Conservation (phyloP, 306 rosid genomes). For the Vigna trinervia region DNA sequence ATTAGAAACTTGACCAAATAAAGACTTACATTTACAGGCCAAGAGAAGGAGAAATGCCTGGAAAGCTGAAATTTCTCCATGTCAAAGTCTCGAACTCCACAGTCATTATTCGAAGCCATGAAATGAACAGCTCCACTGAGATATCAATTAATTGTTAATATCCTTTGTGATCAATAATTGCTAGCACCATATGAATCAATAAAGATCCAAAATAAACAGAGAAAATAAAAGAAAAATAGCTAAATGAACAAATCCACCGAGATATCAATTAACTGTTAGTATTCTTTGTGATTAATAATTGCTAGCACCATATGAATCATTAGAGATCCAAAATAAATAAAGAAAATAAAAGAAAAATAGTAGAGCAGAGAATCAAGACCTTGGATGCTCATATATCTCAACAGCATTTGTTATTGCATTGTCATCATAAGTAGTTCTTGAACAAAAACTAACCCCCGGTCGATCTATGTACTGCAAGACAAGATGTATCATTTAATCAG, state of each 20-base stretch:
- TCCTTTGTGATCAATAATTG: conserved; percentile 22
- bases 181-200: conserved; percentile 24
- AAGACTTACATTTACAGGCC: conserved; percentile 80
- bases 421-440: conserved; percentile 73
- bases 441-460: conserved; percentile 79
- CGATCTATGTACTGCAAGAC: conserved; percentile 75
- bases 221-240: neutral
- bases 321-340: conserved; percentile 12
- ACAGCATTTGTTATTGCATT: conserved; percentile 89
- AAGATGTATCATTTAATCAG: conserved; percentile 6
- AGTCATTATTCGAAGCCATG: conserved; percentile 85
- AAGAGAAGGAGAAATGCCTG: conserved; percentile 68
- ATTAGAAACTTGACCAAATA: neutral
- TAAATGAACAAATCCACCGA: conserved; percentile 84
- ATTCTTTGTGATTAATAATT: conserved; percentile 17
- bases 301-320: conserved; percentile 21
- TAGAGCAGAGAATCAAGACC: conserved; percentile 50
- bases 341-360: neutral
- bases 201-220: neutral
- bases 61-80: conserved; percentile 84
- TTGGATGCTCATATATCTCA: conserved; percentile 68
- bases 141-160: conserved; percentile 30
- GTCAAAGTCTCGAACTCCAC: conserved; percentile 80
- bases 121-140: conserved; percentile 84
- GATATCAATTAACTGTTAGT: conserved; percentile 27